Evolutionary conservation across 2,329 filamentous ascomycete species (phyloP).

Genomic region (Ophiostoma populinum): DNA sequence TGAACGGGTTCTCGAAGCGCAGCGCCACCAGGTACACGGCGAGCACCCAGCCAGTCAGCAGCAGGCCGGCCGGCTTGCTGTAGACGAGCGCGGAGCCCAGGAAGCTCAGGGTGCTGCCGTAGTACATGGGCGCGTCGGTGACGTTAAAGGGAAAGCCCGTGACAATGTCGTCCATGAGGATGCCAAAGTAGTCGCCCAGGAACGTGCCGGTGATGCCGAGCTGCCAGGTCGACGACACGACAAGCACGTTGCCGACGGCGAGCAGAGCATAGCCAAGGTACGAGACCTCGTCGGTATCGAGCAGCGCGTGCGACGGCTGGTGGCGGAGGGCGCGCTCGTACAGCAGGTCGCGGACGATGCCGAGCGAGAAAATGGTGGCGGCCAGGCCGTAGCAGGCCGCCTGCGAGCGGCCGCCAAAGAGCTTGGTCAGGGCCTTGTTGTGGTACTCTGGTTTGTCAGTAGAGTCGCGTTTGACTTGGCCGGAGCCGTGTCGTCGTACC

Average conservation of each 20-base stretch:
- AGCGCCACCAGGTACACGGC: constrained; percentile 67
- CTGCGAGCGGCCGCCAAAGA: constrained; percentile 63
- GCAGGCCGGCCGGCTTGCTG: constrained; percentile 71
- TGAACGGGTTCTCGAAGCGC: constrained; percentile 87
- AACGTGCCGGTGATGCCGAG: constrained; percentile 93
- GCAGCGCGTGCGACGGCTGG: constrained; percentile 57
- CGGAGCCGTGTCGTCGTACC: constrained; percentile 32
- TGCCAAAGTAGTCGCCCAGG: constrained; percentile 95
- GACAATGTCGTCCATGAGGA: constrained; percentile 88
- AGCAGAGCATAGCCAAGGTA: constrained; percentile 57
- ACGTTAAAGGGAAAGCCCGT: constrained; percentile 94
- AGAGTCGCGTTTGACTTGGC: constrained; percentile 3
- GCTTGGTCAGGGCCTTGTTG: constrained; percentile 72
- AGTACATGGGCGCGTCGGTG: constrained; percentile 87
- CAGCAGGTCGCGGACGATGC: constrained; percentile 71
- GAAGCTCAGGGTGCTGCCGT: constrained; percentile 84
- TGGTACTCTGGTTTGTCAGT: constrained; percentile 53
- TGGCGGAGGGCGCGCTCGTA: constrained; percentile 71
- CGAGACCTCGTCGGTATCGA: constrained; percentile 41
- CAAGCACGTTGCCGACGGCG: constrained; percentile 61
- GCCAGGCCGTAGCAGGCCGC: constrained; percentile 82
- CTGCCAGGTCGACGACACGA: constrained; percentile 76
- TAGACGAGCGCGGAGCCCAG: constrained; percentile 70
- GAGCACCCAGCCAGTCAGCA: constrained; percentile 60
- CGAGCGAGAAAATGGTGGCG: constrained; percentile 75